These are phyloP conservation scores for Epichloe uncinata DNA, from an alignment of 2,329 filamentous ascomycete species.

Conservation along the genomic window DNA sequence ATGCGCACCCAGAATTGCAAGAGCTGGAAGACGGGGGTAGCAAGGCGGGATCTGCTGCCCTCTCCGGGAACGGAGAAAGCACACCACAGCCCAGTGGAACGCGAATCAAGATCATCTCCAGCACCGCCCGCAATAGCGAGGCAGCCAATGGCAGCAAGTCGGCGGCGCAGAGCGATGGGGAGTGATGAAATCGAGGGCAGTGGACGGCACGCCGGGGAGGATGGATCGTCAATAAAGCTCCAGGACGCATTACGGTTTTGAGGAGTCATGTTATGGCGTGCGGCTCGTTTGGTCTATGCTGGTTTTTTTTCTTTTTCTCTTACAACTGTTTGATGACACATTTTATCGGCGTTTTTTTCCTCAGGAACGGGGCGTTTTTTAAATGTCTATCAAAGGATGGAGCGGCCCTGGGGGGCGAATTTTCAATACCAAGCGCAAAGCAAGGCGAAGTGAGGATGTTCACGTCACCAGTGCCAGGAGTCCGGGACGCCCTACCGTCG, in stretches of 20 bases:
- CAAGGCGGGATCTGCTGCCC: slow-evolving; percentile 26
- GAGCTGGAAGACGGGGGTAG: slow-evolving; percentile 37
- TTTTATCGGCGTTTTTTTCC: slow-evolving; percentile 13
- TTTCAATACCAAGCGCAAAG: slow-evolving; percentile 15
- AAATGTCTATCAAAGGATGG: slow-evolving; percentile 11
- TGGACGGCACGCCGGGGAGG: not conserved
- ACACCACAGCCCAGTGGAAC: slow-evolving; percentile 53
- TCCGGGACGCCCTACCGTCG: not conserved
- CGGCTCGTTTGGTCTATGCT: too few species aligned
- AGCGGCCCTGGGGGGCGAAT: slow-evolving; percentile 8
- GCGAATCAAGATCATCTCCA: slow-evolving; percentile 56
- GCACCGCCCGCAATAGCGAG: slow-evolving; percentile 18
- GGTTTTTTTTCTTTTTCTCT: not conserved
- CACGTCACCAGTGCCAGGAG: not conserved
- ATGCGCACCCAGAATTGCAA: slow-evolving; percentile 39
- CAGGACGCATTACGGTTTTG: not conserved
- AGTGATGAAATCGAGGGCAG: slow-evolving; percentile 18
- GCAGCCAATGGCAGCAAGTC: slow-evolving; percentile 24
- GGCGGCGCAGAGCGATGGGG: slow-evolving; percentile 38
- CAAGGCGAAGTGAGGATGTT: not conserved
- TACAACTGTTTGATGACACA: slow-evolving; percentile 9
- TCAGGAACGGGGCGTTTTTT: slow-evolving; percentile 8
- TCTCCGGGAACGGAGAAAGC: slow-evolving; percentile 38
- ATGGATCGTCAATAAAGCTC: not conserved
- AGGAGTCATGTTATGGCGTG: not conserved